A percentile compares a stretch with the other conserved stretches of the same genome.
Conservation (phyloP, 352 stramenopile species). For the Phytophthora multivora region DNA sequence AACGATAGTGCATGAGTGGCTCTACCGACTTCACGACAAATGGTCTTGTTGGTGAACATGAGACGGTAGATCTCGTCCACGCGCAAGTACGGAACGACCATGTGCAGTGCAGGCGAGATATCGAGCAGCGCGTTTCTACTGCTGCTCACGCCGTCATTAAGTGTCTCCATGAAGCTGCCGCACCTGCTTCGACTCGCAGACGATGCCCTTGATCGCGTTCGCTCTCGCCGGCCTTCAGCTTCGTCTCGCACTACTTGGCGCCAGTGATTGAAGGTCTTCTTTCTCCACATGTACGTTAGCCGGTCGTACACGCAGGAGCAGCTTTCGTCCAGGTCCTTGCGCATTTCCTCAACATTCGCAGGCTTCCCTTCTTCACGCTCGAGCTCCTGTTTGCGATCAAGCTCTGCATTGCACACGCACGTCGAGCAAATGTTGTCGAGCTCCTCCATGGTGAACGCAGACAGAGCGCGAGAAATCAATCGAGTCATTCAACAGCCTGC, state of each 20-base stretch:
- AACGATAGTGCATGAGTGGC: constrained; percentile 55
- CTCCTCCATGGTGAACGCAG: constrained; percentile 54
- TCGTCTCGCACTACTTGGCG: constrained; percentile 43
- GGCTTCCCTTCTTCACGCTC: constrained; percentile 7
- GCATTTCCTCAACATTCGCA: constrained; percentile 23
- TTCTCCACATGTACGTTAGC: constrained; percentile 75
- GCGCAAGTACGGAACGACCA: constrained; percentile 48
- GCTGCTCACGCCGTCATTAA: constrained; percentile 17
- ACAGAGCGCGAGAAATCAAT: constrained; percentile 23
- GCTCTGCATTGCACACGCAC: constrained; percentile 62
- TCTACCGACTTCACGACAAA: constrained; percentile 48
- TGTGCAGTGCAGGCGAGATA: constrained; percentile 49
- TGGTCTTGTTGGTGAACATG: constrained; percentile 47
- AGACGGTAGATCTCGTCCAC: constrained; percentile 63
- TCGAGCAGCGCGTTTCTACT: constrained; percentile 23
- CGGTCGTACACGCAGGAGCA: constrained; percentile 74
- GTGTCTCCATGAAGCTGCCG: constrained; percentile 25
- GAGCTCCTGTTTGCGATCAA: constrained; percentile 34
- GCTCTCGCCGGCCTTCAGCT: background rate
- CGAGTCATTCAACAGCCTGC: constrained; percentile 12
- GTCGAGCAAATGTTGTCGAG: constrained; percentile 64
- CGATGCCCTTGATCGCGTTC: constrained; percentile 12
- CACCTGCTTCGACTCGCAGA: constrained; percentile 12
- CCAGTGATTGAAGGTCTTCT: constrained; percentile 83
- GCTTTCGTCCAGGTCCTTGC: constrained; percentile 45